Conservation (phyloP, 305 asterid genomes). For the Fraxinus angustifolia region DNA sequence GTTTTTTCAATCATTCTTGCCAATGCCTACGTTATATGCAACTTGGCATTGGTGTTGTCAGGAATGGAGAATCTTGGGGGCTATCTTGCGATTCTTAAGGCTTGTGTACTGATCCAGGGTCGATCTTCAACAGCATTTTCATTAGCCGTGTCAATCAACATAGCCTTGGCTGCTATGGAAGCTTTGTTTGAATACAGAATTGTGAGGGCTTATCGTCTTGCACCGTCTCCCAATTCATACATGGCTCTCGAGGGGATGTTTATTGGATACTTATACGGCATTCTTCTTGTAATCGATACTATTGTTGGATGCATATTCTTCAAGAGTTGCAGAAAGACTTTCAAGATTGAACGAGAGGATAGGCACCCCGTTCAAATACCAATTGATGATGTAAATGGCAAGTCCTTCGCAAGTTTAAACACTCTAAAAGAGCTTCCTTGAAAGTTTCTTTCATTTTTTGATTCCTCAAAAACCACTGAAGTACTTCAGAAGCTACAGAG, state of each 20-base stretch:
- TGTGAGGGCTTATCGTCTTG: constrained; percentile 27
- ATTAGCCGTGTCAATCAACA: constrained; percentile 39
- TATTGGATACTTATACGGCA: constrained; percentile 51
- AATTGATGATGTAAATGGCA: constrained; percentile 25
- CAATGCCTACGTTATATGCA: constrained; percentile 39
- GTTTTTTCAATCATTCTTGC: constrained; percentile 51
- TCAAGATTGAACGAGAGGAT: constrained; percentile 22
- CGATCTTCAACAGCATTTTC: constrained; percentile 52
- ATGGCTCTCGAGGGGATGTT: constrained; percentile 45
- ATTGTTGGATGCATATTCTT: constrained; percentile 42
- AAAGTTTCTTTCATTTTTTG: not conserved
- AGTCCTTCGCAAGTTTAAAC: constrained; percentile 11
- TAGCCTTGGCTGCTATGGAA: constrained; percentile 47
- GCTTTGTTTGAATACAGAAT: constrained; percentile 56
- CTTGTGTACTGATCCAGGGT: constrained; percentile 41
- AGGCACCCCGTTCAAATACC: constrained; percentile 19
- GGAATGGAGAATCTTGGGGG: constrained; percentile 47
- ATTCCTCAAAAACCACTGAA: not conserved
- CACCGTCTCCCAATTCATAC: constrained; percentile 9
- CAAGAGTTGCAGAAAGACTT: constrained; percentile 38
- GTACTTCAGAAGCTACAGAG: not conserved
- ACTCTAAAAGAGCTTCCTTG: constrained; percentile 15
- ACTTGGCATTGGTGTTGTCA: constrained; percentile 42
- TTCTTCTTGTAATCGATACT: constrained; percentile 51
- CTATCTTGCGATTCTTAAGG: constrained; percentile 37